phyloP scores from a whole-genome alignment of 225 moss, liverwort and hornwort genomes.

The Straminergon stramineum region DNA sequence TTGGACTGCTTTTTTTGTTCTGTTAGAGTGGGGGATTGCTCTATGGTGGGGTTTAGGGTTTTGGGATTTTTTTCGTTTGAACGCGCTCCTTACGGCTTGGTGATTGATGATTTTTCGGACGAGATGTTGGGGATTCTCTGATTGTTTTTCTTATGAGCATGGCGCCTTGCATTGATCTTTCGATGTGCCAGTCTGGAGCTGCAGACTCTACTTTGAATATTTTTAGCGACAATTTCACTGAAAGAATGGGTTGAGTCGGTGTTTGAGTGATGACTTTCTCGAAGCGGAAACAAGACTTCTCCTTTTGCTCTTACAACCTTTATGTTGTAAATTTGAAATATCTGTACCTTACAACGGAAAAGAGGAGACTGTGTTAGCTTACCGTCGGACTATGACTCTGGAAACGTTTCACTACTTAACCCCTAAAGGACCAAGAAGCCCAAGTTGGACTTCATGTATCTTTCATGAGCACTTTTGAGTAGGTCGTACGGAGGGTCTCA shows the following conservation, averaged over 20 bases:
- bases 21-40: background rate
- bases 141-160: background rate
- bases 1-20: background rate
- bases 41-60: constrained; percentile 19
- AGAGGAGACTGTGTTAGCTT: background rate
- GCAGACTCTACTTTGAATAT: background rate
- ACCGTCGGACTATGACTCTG: background rate
- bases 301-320: no score
- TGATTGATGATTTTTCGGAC: background rate
- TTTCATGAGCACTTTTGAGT: background rate
- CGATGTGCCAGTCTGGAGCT: background rate
- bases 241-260: background rate
- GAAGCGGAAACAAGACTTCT: background rate
- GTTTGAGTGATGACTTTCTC: background rate
- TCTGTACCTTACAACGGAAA: background rate
- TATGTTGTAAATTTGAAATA: background rate
- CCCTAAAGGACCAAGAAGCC: no score
- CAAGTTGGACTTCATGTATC: background rate
- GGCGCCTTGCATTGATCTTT: background rate
- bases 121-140: background rate
- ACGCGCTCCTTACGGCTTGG: background rate
- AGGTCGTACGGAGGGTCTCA: background rate
- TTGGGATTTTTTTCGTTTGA: background rate
- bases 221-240: background rate
- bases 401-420: background rate